Base-by-base conservation (phyloP, 1,284 basidiomycete genomes). In the Heliocybe sulcata region DNA sequence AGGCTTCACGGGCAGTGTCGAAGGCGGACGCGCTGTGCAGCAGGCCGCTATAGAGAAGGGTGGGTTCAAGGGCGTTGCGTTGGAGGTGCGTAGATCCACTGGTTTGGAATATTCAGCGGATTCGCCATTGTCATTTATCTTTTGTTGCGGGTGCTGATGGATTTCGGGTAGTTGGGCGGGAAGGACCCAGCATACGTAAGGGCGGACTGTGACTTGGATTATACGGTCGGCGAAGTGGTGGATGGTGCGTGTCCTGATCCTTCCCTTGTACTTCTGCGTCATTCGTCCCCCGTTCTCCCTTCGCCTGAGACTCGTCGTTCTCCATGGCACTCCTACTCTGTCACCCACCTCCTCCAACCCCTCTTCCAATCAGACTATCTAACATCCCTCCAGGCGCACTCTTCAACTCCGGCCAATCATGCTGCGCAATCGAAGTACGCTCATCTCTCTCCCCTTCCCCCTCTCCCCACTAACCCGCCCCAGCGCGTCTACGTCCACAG, bases 101-200 rank as follows among this genome's bases (percentile, higher is more conserved):
- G 38, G 9, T 16, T 35, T 16, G n/a, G n/a, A n/a, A n/a, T n/a
- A n/a, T 35, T 35, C 33, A 35, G 33, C 33, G 33, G n/a, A n/a
- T n/a, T n/a, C n/a, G n/a, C n/a, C n/a, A n/a, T n/a, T n/a, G n/a
- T n/a, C n/a, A n/a, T n/a, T n/a, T n/a, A n/a, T n/a, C n/a, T n/a
- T n/a, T n/a, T n/a, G n/a, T n/a, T n/a, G n/a, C n/a, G n/a, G n/a
- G n/a, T n/a, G n/a, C n/a, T n/a, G 29, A 25, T 51, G 23, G 42
- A 52, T 29, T 51, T n/a, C 19, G 38, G 45, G 35, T 51, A 59
- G 86, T 82, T 98, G 16, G 95, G 95, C 3, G 95, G 95, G 1
- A 98, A 98, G 70, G 94, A 98, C 65, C 92, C 95, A 6, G 95
- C 95, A 0, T 98, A 97, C 64, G 94, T 98, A 6, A 78, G 93